These are phyloP conservation scores for Lasiodiplodia sp. DNA, from an alignment of 2,329 filamentous ascomycete species.

Conservation along the genomic window DNA sequence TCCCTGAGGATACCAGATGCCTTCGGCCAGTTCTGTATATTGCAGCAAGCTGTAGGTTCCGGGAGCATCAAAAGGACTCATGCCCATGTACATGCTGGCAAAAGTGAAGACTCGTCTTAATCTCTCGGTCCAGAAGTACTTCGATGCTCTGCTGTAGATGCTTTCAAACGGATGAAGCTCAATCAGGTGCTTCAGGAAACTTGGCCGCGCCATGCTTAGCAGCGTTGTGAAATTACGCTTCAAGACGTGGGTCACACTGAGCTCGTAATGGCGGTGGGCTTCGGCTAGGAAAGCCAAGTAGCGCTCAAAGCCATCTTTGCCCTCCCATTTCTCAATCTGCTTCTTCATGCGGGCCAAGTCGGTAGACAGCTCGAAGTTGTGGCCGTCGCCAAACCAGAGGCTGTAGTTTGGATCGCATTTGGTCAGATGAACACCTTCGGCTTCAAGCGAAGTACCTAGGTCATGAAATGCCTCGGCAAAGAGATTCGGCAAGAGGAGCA, in stretches of 20 bases:
- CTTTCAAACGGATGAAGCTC: constrained; percentile 74
- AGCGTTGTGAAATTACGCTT: constrained; percentile 71
- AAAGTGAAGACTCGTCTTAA: constrained; percentile 77
- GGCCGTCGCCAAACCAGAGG: constrained; percentile 74
- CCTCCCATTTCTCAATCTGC: constrained; percentile 76
- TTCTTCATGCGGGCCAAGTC: constrained; percentile 74
- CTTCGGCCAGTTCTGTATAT: constrained; percentile 77
- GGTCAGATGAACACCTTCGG: constrained; percentile 70
- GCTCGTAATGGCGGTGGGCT: constrained; percentile 73
- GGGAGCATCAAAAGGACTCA: constrained; percentile 78
- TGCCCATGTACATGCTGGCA: constrained; percentile 84
- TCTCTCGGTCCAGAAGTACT: constrained; percentile 74
- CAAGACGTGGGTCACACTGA: constrained; percentile 70
- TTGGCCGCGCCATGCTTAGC: constrained; percentile 63
- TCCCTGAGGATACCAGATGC: constrained; percentile 77
- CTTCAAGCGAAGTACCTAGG: constrained; percentile 69
- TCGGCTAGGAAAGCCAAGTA: constrained; percentile 73
- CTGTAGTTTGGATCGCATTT: constrained; percentile 81
- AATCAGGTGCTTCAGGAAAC: constrained; percentile 66
- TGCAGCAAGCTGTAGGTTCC: constrained; percentile 77
- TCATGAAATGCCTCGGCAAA: constrained; percentile 75
- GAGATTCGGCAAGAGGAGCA: constrained; percentile 73
- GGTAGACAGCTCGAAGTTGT: constrained; percentile 69
- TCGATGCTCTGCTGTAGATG: constrained; percentile 69
- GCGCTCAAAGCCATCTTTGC: constrained; percentile 72